phyloP scores from a whole-genome alignment of 441 rosid genomes.

The Capsella rubella region DNA sequence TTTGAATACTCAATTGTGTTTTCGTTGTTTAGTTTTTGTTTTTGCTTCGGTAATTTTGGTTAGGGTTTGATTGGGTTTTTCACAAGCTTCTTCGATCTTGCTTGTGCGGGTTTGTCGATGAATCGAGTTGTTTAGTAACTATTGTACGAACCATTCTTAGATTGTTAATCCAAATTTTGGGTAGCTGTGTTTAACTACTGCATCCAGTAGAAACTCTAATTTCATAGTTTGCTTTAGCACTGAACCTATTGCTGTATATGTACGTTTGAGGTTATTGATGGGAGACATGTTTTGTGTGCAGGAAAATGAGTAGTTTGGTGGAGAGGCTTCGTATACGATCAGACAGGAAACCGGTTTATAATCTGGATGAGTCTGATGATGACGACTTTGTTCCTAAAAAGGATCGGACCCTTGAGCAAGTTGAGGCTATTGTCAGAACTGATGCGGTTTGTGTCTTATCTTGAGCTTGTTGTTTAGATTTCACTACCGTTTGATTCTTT shows the following conservation, averaged over 20 bases:
- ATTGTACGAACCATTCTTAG: not conserved
- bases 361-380: conserved; percentile 93
- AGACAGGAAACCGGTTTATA: conserved; percentile 84
- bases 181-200: not conserved
- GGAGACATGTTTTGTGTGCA: conserved; percentile 23
- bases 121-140: not conserved
- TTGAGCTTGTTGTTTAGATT: not conserved
- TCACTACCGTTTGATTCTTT: conserved; percentile 1
- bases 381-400: conserved; percentile 75
- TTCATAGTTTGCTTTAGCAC: not conserved
- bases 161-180: not conserved
- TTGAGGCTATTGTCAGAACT: conserved; percentile 79
- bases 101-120: not conserved
- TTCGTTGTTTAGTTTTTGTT: not conserved
- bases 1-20: conserved; percentile 13
- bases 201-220: conserved; percentile 31
- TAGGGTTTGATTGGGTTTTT: conserved; percentile 36
- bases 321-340: conserved; percentile 97
- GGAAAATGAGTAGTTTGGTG: conserved; percentile 93
- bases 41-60: not conserved
- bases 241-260: not conserved
- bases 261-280: conserved; percentile 1
- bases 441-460: conserved; percentile 73
- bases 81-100: conserved; percentile 25
- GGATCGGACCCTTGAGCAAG: conserved; percentile 57